A percentile compares a stretch with the other conserved stretches of the same genome.
These are phyloP conservation scores for Cyberlindnera mississippiensis DNA, from an alignment of 805 yeast genomes.

Conservation along the genomic window DNA sequence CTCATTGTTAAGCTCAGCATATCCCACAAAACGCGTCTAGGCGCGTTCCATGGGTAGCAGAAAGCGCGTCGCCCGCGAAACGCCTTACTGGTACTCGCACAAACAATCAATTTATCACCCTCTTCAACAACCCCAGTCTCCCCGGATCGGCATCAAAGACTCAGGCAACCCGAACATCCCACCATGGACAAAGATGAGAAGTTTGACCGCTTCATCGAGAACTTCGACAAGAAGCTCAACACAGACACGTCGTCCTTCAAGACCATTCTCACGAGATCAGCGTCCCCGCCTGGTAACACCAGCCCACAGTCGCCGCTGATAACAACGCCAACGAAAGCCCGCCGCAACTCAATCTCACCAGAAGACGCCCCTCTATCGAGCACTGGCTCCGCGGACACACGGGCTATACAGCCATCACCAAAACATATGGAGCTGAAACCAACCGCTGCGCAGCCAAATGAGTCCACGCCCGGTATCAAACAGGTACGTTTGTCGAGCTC, in stretches of 20 bases:
- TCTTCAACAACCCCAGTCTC: background rate
- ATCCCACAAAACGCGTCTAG: too few species aligned
- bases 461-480: constrained; percentile 2
- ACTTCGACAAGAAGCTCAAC: constrained; percentile 30
- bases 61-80: too few species aligned
- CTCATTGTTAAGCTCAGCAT: too few species aligned
- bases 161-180: background rate
- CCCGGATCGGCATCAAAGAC: background rate
- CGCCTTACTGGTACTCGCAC: too few species aligned
- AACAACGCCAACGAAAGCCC: constrained; percentile 27
- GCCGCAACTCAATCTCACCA: constrained; percentile 22
- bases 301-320: constrained; percentile 19
- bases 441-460: background rate
- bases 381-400: background rate
- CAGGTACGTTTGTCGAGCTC: constrained; percentile 5
- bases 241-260: constrained; percentile 34
- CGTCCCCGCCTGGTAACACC: constrained; percentile 2
- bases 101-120: background rate
- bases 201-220: constrained; percentile 36
- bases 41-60: too few species aligned
- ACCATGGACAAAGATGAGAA: constrained; percentile 21
- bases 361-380: constrained; percentile 24
- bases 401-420: constrained; percentile 6
- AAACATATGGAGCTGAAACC: constrained; percentile 4
- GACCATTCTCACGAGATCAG: constrained; percentile 17